Evolutionary conservation across 225 moss, liverwort and hornwort species (phyloP).

Genomic region (Pseudisothecium myosuroides): DNA sequence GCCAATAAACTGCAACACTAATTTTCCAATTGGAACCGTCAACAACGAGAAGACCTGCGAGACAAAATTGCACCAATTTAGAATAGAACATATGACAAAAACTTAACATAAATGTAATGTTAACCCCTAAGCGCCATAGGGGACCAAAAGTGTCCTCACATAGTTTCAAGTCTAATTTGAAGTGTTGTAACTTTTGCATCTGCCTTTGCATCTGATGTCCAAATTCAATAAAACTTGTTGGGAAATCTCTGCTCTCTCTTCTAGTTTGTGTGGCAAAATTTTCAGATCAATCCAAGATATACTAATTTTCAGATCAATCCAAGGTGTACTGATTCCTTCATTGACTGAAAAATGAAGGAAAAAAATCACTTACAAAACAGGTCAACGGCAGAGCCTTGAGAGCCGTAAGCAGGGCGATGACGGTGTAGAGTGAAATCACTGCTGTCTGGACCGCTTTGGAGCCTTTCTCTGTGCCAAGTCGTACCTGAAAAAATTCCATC

Average conservation of each 20-base stretch:
- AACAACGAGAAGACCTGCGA: conserved; percentile 47
- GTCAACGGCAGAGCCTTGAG: conserved; percentile 50
- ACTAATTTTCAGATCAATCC: too few species aligned
- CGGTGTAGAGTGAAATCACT: conserved; percentile 48
- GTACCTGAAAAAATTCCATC: conserved; percentile 22
- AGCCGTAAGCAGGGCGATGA: conserved; percentile 27
- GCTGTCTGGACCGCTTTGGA: conserved; percentile 59
- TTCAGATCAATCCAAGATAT: too few species aligned
- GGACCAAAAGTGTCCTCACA: too few species aligned
- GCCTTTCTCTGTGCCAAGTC: conserved; percentile 72
- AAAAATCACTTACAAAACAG: conserved; percentile 42
- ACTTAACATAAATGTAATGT: background rate
- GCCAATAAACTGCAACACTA: conserved; percentile 60
- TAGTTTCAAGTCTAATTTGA: too few species aligned
- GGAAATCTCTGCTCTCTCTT: too few species aligned
- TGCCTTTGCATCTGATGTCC: too few species aligned
- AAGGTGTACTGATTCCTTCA: too few species aligned
- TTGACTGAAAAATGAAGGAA: background rate
- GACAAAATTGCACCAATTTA: background rate
- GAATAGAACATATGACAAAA: background rate
- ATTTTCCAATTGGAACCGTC: conserved; percentile 69
- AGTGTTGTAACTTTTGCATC: too few species aligned
- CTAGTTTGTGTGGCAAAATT: too few species aligned
- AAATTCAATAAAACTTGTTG: too few species aligned
- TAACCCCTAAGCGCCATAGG: too few species aligned